Conservation (phyloP, 306 rosid genomes). For the Malus sylvestris region DNA sequence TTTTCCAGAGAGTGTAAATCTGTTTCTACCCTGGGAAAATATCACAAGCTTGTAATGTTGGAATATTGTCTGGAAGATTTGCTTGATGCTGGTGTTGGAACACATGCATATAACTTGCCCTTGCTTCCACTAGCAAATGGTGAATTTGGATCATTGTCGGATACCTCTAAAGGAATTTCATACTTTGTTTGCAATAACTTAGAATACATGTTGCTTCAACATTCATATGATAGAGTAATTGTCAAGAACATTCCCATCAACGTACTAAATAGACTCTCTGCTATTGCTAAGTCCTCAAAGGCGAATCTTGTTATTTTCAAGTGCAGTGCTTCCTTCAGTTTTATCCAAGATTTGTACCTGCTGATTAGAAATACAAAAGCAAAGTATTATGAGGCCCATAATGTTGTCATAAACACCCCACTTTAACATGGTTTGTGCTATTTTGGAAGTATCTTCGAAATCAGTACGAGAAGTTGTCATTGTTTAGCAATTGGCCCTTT, state of each 20-base stretch:
- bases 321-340: slow-evolving; percentile 58
- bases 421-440: slow-evolving; percentile 65
- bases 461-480: slow-evolving; percentile 45
- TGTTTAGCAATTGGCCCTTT: slow-evolving; percentile 87
- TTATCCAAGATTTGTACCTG: slow-evolving; percentile 62
- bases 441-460: slow-evolving; percentile 73
- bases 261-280: slow-evolving; percentile 58
- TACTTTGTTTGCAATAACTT: slow-evolving; percentile 75
- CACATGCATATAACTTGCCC: slow-evolving; percentile 59
- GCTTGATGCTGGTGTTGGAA: slow-evolving; percentile 79
- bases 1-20: slow-evolving; percentile 58
- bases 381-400: slow-evolving; percentile 77
- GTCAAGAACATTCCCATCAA: slow-evolving; percentile 56
- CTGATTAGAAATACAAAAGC: slow-evolving; percentile 75
- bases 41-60: slow-evolving; percentile 66
- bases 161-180: slow-evolving; percentile 59
- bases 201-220: slow-evolving; percentile 60
- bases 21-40: slow-evolving; percentile 36
- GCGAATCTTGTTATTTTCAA: slow-evolving; percentile 56
- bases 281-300: slow-evolving; percentile 71
- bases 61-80: slow-evolving; percentile 93
- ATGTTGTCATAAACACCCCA: slow-evolving; percentile 57
- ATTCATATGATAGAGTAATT: slow-evolving; percentile 55
- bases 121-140: slow-evolving; percentile 93
- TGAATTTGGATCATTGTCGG: slow-evolving; percentile 55